phyloP scores from a whole-genome alignment of 169 alveolate genomes.

The Eimeria necatrix region DNA sequence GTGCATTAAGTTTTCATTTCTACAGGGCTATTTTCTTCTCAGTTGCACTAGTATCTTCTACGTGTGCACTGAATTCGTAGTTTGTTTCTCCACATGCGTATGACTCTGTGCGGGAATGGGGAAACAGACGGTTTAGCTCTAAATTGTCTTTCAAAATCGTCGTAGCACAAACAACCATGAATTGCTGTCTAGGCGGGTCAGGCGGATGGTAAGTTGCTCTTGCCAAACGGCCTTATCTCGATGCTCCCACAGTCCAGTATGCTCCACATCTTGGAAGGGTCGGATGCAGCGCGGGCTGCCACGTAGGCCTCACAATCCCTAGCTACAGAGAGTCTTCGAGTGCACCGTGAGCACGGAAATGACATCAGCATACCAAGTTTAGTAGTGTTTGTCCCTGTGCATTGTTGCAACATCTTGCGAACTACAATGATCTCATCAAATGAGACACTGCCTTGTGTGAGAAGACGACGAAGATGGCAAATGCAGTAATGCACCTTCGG shows the following conservation, averaged over 20 bases:
- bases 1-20: neutral
- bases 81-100: neutral
- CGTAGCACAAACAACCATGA: neutral
- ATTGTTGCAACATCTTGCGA: slow-evolving; percentile 76
- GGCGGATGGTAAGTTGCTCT: neutral
- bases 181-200: neutral
- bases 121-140: neutral
- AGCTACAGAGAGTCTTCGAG: slow-evolving; percentile 27
- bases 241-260: slow-evolving; percentile 60
- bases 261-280: slow-evolving; percentile 81
- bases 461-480: slow-evolving; percentile 80
- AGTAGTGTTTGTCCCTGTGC: slow-evolving; percentile 61
- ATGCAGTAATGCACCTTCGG: slow-evolving; percentile 76
- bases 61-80: neutral
- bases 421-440: slow-evolving; percentile 72
- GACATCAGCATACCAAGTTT: slow-evolving; percentile 67
- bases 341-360: neutral
- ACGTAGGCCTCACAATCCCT: slow-evolving; percentile 81
- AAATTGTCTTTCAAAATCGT: neutral
- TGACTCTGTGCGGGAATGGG: neutral
- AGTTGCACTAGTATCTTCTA: too few relatives aligned
- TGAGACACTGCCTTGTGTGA: slow-evolving; percentile 78
- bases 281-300: slow-evolving; percentile 79
- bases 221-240: slow-evolving; percentile 56
- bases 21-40: too few relatives aligned